Base-by-base conservation (phyloP, 352 stramenopile species). In the Vaucheria bursata region DNA sequence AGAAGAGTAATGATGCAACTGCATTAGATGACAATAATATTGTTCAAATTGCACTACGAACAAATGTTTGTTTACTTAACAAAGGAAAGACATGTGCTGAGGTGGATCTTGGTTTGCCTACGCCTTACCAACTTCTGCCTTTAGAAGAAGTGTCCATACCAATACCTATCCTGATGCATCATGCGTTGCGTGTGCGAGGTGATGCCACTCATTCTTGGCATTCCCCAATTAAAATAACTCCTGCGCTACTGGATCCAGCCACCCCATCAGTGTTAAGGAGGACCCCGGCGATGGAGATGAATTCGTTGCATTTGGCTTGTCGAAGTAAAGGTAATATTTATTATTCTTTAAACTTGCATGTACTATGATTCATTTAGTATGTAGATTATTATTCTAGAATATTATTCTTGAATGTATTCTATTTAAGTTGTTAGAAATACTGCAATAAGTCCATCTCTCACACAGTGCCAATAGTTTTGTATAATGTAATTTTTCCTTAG, bases 1-100 rank as follows among this genome's bases (percentile, higher is more conserved):
- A n/a, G n/a, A n/a, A n/a, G n/a, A n/a, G n/a, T n/a, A n/a, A n/a
- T n/a, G n/a, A n/a, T n/a, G n/a, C n/a, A n/a, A n/a, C n/a, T n/a
- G n/a, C n/a, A n/a, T n/a, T n/a, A n/a, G n/a, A n/a, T n/a, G n/a
- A n/a, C n/a, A n/a, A n/a, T n/a, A n/a, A n/a, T n/a, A n/a, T n/a
- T n/a, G n/a, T n/a, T n/a, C n/a, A 12, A 25, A 71, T 66, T 1
- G 75, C 72, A 29, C 75, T 80, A 12, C 39, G 75, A 37, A 77
- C 75, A n/a, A 80, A 80, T 37, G 68, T 80, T 31, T 77, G 67
- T 29, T 29, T 80, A 36, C 66, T 65, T 31, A 80, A 80, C 67
- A 8, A 33, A 29, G 50, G 68, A 25, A 37, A 53, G 8, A 71
- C 59, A 3, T 66, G 74, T 8, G 68, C 74, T 34, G 68, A 80